phyloP scores from a whole-genome alignment of 176 grass and related monocot species.

The Aegilops tauschii region DNA sequence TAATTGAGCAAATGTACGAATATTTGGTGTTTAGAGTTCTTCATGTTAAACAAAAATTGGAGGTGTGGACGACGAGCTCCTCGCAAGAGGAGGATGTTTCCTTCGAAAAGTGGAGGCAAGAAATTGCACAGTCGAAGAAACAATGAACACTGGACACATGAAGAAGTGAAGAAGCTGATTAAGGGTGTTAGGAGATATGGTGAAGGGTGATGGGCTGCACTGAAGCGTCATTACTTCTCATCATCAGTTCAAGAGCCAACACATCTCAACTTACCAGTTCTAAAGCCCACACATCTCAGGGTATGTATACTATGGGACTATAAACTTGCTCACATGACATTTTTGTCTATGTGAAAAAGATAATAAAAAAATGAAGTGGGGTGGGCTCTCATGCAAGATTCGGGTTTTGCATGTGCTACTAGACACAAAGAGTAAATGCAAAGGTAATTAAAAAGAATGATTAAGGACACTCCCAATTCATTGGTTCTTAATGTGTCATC shows the following conservation, averaged over 20 bases:
- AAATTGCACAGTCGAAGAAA: background rate
- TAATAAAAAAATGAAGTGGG: too few relatives aligned
- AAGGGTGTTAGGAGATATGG: background rate
- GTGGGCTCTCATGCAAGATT: too few relatives aligned
- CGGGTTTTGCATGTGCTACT: too few relatives aligned
- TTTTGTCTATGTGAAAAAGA: too few relatives aligned
- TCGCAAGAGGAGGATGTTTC: background rate
- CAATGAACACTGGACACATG: background rate
- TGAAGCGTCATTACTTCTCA: constrained; percentile 16
- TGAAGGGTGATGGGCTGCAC: background rate
- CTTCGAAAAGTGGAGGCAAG: too few relatives aligned
- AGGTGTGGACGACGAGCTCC: background rate
- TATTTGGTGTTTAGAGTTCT: background rate
- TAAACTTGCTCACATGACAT: too few relatives aligned
- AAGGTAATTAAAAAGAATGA: too few relatives aligned
- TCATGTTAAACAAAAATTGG: background rate
- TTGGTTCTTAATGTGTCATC: too few relatives aligned
- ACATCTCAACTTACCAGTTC: constrained; percentile 7
- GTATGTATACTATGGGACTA: background rate
- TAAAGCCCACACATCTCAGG: constrained; percentile 7
- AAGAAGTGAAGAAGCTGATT: constrained; percentile 22
- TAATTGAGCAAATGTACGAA: background rate
- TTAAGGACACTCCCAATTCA: too few relatives aligned
- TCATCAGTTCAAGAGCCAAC: background rate
- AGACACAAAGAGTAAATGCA: too few relatives aligned